phyloP scores from a whole-genome alignment of 768 basidiomycete species.

The Clavaria fumosa region DNA sequence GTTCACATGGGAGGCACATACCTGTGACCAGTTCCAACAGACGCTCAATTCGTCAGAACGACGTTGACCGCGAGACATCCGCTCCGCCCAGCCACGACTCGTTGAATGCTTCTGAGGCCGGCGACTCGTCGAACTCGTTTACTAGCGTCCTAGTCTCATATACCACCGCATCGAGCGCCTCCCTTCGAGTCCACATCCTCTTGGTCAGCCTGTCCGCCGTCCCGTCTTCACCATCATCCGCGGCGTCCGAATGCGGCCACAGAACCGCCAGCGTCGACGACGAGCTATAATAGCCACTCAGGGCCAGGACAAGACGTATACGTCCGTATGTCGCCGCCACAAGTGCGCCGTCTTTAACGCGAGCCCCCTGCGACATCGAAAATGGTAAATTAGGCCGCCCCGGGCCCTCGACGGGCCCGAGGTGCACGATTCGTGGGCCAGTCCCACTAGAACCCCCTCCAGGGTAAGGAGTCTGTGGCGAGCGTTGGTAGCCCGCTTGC shows the following conservation, averaged over 20 bases:
- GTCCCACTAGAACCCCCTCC: background rate
- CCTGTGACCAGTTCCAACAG: too few relatives aligned
- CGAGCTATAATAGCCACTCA: slow-evolving; percentile 39
- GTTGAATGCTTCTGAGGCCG: too few relatives aligned
- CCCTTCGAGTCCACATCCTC: slow-evolving; percentile 43
- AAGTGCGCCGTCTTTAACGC: slow-evolving; percentile 35
- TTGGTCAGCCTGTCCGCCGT: too few relatives aligned
- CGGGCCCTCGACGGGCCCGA: slow-evolving; percentile 11
- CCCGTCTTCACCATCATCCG: slow-evolving; percentile 20
- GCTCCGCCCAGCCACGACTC: background rate
- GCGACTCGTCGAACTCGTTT: slow-evolving; percentile 41
- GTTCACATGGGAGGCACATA: too few relatives aligned
- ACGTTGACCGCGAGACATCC: background rate
- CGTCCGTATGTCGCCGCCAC: slow-evolving; percentile 43
- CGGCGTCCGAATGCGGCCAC: slow-evolving; percentile 29
- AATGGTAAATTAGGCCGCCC: slow-evolving; percentile 12
- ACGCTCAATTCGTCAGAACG: background rate
- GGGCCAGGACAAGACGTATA: slow-evolving; percentile 44
- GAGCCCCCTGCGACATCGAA: slow-evolving; percentile 22
- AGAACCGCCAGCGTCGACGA: too few relatives aligned
- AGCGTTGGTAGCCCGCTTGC: slow-evolving; percentile 2
- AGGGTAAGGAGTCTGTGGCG: background rate
- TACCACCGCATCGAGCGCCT: slow-evolving; percentile 36
- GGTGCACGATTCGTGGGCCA: slow-evolving; percentile 9
- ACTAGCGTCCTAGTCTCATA: slow-evolving; percentile 41